Evolutionary conservation across 192 early-diverging fungal species (phyloP).

Genomic region (Pecoramyces ruminantium): DNA sequence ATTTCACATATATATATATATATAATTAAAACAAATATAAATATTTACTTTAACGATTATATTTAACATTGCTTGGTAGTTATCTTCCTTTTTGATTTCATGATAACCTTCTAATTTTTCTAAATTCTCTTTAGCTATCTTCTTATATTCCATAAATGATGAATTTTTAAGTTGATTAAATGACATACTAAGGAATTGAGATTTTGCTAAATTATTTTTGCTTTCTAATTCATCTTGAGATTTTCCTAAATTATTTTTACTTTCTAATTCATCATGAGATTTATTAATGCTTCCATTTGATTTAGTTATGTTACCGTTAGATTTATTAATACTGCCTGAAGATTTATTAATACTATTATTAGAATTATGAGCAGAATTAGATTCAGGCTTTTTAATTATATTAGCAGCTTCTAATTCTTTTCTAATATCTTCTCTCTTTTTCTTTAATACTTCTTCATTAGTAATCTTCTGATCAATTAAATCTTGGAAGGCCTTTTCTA

Average conservation of each 20-base stretch:
- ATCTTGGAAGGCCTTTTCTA: neutral
- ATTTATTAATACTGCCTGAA: neutral
- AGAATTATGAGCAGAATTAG: neutral
- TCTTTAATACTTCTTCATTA: neutral
- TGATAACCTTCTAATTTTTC: neutral
- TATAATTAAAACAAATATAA: neutral
- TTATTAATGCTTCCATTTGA: too few species aligned
- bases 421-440: neutral
- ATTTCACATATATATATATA: too few species aligned
- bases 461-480: neutral
- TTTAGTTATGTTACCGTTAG: too few species aligned
- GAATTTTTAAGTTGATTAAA: neutral
- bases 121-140: neutral
- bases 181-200: neutral
- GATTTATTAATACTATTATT: neutral
- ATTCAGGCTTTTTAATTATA: neutral
- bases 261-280: neutral
- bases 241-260: neutral
- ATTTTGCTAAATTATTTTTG: neutral
- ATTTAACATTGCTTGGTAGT: neutral
- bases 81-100: neutral
- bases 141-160: neutral
- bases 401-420: neutral
- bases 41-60: neutral
- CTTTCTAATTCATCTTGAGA: neutral